Evolutionary conservation across 2,329 filamentous ascomycete species (phyloP).

Genomic region (Pseudocercospora fuligena): DNA sequence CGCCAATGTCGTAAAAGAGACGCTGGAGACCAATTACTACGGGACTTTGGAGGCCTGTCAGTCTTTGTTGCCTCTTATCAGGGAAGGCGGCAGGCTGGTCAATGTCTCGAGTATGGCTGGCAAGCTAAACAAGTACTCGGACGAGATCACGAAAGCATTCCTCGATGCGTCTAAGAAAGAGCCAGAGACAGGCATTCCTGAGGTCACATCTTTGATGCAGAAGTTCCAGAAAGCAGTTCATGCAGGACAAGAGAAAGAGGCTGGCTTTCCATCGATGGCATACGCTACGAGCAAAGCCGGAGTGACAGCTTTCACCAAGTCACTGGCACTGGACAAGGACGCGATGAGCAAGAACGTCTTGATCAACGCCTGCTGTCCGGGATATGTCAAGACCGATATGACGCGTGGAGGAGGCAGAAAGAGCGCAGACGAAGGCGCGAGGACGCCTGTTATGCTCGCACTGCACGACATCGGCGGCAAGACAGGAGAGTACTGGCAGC

Average conservation of each 20-base stretch:
- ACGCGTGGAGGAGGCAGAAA: conserved; percentile 42
- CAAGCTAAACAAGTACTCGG: conserved; percentile 54
- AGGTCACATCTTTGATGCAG: conserved; percentile 56
- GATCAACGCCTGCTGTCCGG: conserved; percentile 44
- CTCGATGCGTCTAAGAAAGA: conserved; percentile 33
- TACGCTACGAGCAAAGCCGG: conserved; percentile 53
- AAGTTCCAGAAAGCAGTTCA: conserved; percentile 54
- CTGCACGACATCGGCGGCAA: conserved; percentile 40
- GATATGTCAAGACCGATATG: conserved; percentile 46
- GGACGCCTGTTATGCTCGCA: conserved; percentile 43
- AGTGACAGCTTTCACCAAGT: conserved; percentile 43
- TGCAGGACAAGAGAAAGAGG: conserved; percentile 51
- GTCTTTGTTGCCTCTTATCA: conserved; percentile 53
- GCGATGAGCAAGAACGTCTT: conserved; percentile 34
- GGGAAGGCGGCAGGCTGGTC: conserved; percentile 52
- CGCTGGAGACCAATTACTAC: conserved; percentile 59
- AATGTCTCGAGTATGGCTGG: conserved; percentile 56
- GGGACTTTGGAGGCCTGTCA: conserved; percentile 54
- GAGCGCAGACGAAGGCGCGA: conserved; percentile 42
- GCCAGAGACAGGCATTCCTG: conserved; percentile 35
- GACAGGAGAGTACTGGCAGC: conserved; percentile 44
- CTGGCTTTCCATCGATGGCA: conserved; percentile 56
- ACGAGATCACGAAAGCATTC: conserved; percentile 50
- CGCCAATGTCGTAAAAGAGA: conserved; percentile 53
- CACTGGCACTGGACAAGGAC: conserved; percentile 38